Conservation (phyloP, 768 basidiomycete genomes). For the Amanita molliuscula region DNA sequence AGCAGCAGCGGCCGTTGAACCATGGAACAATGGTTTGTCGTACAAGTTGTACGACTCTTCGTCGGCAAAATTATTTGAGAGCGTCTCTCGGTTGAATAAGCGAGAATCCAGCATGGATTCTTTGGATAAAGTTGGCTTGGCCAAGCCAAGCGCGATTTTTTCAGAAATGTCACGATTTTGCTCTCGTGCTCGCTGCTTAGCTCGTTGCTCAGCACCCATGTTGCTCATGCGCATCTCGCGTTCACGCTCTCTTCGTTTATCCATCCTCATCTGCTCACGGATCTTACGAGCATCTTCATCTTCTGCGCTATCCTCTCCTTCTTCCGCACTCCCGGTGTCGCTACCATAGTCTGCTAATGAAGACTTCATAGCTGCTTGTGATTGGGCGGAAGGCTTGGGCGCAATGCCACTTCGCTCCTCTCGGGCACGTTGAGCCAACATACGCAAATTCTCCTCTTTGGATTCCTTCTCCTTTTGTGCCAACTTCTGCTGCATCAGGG, state of each 20-base stretch:
- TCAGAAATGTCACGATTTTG: conserved; percentile 99
- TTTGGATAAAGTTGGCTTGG: conserved; percentile 93
- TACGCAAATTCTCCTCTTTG: conserved; percentile 92
- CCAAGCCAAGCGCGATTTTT: conserved; percentile 95
- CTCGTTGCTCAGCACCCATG: conserved; percentile 95
- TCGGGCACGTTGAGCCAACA: conserved; percentile 90
- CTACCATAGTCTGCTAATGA: conserved; percentile 82
- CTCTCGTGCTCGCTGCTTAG: conserved; percentile 90
- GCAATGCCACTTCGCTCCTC: conserved; percentile 85
- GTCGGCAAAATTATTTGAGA: conserved; percentile 73
- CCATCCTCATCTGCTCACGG: conserved; percentile 82
- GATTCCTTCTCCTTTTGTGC: conserved; percentile 96
- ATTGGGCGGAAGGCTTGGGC: conserved; percentile 55
- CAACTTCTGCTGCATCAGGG: conserved; percentile 98
- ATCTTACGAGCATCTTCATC: conserved; percentile 82
- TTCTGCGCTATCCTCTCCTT: conserved; percentile 43
- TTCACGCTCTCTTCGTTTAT: conserved; percentile 91
- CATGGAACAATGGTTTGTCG: conserved; percentile 92
- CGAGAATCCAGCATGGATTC: conserved; percentile 97
- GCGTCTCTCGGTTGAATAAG: conserved; percentile 92
- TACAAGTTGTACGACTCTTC: conserved; percentile 94
- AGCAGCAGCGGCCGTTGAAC: conserved; percentile 95
- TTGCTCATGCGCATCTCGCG: conserved; percentile 98
- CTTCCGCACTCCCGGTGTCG: conserved; percentile 53
- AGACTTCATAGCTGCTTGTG: conserved; percentile 62